These are phyloP conservation scores for Xylaria sp. DNA, from an alignment of 495 filamentous ascomycete species.

Conservation along the genomic window DNA sequence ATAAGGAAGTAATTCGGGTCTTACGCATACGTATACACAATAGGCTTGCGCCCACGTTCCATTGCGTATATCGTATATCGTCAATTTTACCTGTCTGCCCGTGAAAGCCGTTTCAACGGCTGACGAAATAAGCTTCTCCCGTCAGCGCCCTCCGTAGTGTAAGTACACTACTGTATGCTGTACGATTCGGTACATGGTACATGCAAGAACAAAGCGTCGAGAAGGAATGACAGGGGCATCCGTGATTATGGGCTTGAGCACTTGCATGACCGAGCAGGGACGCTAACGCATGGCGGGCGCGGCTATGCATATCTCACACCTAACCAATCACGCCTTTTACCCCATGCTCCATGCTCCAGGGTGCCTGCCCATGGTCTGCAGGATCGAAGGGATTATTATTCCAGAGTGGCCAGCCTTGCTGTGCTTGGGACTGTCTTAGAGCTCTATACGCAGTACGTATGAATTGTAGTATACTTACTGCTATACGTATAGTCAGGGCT, in stretches of 20 bases:
- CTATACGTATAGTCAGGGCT: slow-evolving; percentile 11
- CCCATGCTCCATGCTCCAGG: slow-evolving; percentile 40
- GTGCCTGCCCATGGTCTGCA: slow-evolving; percentile 30
- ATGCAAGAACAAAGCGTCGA: slow-evolving; percentile 11
- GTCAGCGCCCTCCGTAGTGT: slow-evolving; percentile 26
- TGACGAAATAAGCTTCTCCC: slow-evolving; percentile 31
- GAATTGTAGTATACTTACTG: not conserved
- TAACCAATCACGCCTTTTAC: slow-evolving; percentile 42
- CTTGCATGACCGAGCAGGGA: slow-evolving; percentile 46
- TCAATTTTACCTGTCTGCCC: slow-evolving; percentile 7
- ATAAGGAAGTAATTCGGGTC: too few relatives aligned
- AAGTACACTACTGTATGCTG: slow-evolving; percentile 11
- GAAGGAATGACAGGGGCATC: slow-evolving; percentile 36
- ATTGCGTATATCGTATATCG: slow-evolving; percentile 8
- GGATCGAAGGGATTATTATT: slow-evolving; percentile 34
- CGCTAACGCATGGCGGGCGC: slow-evolving; percentile 49
- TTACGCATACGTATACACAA: slow-evolving; percentile 13
- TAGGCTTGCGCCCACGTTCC: slow-evolving; percentile 6
- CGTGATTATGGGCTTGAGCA: slow-evolving; percentile 41
- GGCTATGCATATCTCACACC: slow-evolving; percentile 50
- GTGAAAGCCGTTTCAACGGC: slow-evolving; percentile 27
- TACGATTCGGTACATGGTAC: slow-evolving; percentile 17
- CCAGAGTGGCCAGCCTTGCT: slow-evolving; percentile 25
- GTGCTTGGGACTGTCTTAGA: not conserved
- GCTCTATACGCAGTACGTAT: too few relatives aligned